phyloP scores from a whole-genome alignment of 2,329 filamentous ascomycete genomes.

The Stromatinia cepivora region DNA sequence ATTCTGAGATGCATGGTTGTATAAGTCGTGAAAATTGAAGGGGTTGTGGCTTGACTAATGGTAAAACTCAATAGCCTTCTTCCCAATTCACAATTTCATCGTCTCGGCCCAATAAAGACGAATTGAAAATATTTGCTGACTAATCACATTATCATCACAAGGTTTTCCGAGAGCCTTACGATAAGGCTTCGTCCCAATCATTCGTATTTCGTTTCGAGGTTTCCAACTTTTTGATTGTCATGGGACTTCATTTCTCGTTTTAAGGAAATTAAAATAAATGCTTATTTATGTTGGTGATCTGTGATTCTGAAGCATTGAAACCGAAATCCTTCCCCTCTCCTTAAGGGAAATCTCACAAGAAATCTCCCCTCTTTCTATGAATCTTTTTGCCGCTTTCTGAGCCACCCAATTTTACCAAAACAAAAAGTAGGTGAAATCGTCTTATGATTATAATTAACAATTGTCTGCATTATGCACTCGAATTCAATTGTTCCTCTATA shows the following conservation, averaged over 20 bases:
- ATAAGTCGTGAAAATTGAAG: constrained; percentile 2
- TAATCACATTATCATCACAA: neutral
- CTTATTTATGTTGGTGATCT: neutral
- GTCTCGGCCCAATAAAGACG: neutral
- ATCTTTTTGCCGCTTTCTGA: neutral
- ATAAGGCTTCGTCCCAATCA: neutral
- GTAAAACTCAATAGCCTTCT: neutral
- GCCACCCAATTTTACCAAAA: neutral
- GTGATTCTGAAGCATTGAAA: neutral
- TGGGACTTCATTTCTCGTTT: neutral
- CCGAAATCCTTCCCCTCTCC: too few relatives aligned
- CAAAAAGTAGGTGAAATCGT: neutral
- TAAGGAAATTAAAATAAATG: constrained; percentile 1
- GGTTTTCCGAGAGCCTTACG: neutral
- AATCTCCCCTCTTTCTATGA: neutral
- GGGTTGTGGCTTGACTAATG: neutral
- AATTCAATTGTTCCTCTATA: neutral
- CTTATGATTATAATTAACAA: neutral
- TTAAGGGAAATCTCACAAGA: neutral
- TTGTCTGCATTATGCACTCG: constrained; percentile 2
- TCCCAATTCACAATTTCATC: neutral
- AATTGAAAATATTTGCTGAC: constrained; percentile 10
- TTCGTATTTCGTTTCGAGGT: neutral
- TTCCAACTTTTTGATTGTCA: constrained; percentile 7
- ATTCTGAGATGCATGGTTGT: constrained; percentile 38